Evolutionary conservation across 805 yeast species (phyloP).

Genomic region (Wickerhamomyces bisporus): DNA sequence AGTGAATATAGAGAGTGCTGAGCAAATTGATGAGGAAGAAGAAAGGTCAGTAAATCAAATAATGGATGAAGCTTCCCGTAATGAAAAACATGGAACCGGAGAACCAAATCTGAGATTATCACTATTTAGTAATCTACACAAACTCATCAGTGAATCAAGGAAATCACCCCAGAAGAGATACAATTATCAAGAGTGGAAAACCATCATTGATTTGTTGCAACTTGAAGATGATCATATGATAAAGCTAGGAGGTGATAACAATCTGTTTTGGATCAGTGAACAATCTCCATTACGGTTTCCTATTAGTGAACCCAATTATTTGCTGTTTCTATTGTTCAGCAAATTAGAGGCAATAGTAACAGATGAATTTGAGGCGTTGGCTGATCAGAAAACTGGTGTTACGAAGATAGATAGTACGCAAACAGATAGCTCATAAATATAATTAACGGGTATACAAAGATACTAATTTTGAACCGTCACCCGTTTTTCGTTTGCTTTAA

Average conservation of each 20-base stretch:
- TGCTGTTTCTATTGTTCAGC: conserved; percentile 34
- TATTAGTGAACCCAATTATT: conserved; percentile 60
- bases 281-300: conserved; percentile 68
- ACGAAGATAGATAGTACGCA: too few species aligned
- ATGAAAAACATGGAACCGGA: too few species aligned
- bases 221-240: conserved; percentile 17
- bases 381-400: conserved; percentile 1
- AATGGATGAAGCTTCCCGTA: background rate
- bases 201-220: conserved; percentile 30
- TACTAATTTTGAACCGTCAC: conserved; percentile 7
- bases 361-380: conserved; percentile 4
- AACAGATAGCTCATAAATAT: too few species aligned
- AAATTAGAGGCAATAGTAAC: conserved; percentile 16
- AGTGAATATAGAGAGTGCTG: background rate
- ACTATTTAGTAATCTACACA: conserved; percentile 22
- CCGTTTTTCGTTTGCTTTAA: conserved; percentile 36
- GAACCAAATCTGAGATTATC: background rate
- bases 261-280: conserved; percentile 59
- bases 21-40: conserved; percentile 12
- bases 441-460: background rate
- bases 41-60: conserved; percentile 12
- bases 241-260: conserved; percentile 18
- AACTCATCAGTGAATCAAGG: conserved; percentile 12
- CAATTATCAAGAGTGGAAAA: conserved; percentile 48
- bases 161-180: conserved; percentile 31